Evolutionary conservation across 495 filamentous ascomycete genomes (phyloP).

Genomic region (Choiromyces venosus): DNA sequence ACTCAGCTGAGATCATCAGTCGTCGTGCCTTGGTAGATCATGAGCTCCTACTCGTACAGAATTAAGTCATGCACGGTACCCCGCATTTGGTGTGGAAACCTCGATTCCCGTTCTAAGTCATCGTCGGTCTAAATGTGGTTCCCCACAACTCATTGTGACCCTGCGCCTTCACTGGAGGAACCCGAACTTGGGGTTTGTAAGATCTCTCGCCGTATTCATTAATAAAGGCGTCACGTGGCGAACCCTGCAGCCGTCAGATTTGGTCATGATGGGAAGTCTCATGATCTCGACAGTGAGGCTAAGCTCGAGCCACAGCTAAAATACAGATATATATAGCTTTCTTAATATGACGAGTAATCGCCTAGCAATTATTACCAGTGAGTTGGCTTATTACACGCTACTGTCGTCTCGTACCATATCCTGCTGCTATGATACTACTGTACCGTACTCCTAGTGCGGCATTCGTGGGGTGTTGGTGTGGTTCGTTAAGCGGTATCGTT

Average conservation of each 20-base stretch:
- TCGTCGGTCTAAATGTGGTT: not conserved
- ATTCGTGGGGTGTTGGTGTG: not conserved
- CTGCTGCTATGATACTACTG: not conserved
- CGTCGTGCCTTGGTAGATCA: not conserved
- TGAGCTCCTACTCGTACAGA: not conserved
- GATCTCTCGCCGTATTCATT: not conserved
- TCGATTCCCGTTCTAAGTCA: not conserved
- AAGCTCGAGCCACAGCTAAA: not conserved
- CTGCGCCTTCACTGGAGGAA: slow-evolving; percentile 2
- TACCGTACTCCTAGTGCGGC: not conserved
- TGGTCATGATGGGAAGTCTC: not conserved
- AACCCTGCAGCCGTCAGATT: slow-evolving; percentile 1
- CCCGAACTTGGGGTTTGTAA: not conserved
- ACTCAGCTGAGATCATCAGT: not conserved
- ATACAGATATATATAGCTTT: not conserved
- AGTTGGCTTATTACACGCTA: not conserved
- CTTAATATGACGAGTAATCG: not conserved
- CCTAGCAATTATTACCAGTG: not conserved
- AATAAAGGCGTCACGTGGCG: not conserved
- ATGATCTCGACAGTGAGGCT: not conserved
- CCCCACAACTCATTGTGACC: not conserved
- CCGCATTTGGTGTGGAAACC: not conserved
- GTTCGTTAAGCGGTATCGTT: not conserved
- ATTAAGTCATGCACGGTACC: not conserved
- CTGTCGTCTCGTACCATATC: not conserved